These are phyloP conservation scores for Petunia hybrid DNA, from an alignment of 305 asterid genomes.

Conservation along the genomic window DNA sequence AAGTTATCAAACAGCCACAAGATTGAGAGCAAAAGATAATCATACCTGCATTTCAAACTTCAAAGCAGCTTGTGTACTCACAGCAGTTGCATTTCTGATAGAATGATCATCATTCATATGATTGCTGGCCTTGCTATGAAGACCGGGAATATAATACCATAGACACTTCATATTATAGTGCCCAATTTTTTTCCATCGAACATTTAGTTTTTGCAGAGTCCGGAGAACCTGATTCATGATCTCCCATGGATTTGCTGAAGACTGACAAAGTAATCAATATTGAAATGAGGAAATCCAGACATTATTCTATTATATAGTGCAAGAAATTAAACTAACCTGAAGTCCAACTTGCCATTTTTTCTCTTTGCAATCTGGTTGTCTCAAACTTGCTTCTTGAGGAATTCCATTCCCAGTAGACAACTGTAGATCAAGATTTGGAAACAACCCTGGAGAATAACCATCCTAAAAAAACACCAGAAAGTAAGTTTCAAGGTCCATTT, in stretches of 20 bases:
- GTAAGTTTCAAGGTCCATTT: neutral
- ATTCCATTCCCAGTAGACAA: constrained; percentile 38
- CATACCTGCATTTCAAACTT: constrained; percentile 97
- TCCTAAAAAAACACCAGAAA: constrained; percentile 54
- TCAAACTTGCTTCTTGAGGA: constrained; percentile 46
- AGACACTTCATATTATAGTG: constrained; percentile 90
- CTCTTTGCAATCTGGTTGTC: constrained; percentile 51
- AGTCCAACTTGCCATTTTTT: constrained; percentile 83
- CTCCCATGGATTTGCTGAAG: constrained; percentile 79
- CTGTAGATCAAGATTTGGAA: constrained; percentile 45
- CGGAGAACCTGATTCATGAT: constrained; percentile 89
- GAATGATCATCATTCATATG: constrained; percentile 52
- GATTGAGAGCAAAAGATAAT: constrained; percentile 14
- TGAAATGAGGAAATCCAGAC: constrained; percentile 17
- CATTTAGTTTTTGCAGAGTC: constrained; percentile 75
- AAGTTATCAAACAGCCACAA: neutral
- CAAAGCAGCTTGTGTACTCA: constrained; percentile 49
- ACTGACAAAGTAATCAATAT: constrained; percentile 54
- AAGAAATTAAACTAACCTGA: constrained; percentile 51
- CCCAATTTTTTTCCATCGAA: constrained; percentile 92
- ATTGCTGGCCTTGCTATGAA: constrained; percentile 42
- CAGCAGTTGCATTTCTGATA: constrained; percentile 47
- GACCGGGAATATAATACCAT: constrained; percentile 47
- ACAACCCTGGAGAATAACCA: constrained; percentile 47
- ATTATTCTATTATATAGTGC: neutral